These are phyloP conservation scores for Periconia macrospinosa DNA, from an alignment of 2,329 filamentous ascomycete genomes.

Conservation along the genomic window DNA sequence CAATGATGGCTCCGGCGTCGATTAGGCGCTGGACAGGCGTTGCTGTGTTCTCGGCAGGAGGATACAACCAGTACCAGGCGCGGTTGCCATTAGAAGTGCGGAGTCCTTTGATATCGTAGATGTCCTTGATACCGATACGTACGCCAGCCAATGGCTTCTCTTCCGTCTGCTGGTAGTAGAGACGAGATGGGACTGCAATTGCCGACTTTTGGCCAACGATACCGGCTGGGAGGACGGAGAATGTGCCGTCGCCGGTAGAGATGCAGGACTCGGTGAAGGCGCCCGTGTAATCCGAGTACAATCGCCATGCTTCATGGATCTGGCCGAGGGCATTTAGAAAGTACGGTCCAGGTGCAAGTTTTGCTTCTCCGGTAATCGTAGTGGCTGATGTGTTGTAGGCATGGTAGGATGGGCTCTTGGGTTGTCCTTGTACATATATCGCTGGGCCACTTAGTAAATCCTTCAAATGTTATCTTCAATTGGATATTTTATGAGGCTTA, in stretches of 20 bases:
- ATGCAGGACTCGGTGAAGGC: constrained; percentile 55
- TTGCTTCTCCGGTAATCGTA: constrained; percentile 16
- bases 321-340: constrained; percentile 51
- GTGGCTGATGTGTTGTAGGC: constrained; percentile 16
- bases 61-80: constrained; percentile 60
- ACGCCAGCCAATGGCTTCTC: constrained; percentile 63
- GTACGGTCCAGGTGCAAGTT: constrained; percentile 52
- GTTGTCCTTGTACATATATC: constrained; percentile 21
- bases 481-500: constrained; percentile 7
- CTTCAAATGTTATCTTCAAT: neutral
- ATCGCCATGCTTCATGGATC: constrained; percentile 52
- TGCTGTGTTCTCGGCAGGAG: constrained; percentile 50
- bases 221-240: constrained; percentile 49
- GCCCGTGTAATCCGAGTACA: constrained; percentile 54
- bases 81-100: constrained; percentile 61
- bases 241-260: constrained; percentile 42
- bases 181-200: constrained; percentile 60
- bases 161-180: constrained; percentile 58
- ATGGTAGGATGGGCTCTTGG: constrained; percentile 1
- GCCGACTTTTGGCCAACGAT: constrained; percentile 48
- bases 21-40: constrained; percentile 58
- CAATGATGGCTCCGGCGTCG: constrained; percentile 59
- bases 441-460: constrained; percentile 10
- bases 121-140: constrained; percentile 65
- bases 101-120: constrained; percentile 61